Percentiles rank a stretch among this genome's conserved stretches.
phyloP scores from a whole-genome alignment of 352 stramenopile genomes.

The Globisporangium emineosum region DNA sequence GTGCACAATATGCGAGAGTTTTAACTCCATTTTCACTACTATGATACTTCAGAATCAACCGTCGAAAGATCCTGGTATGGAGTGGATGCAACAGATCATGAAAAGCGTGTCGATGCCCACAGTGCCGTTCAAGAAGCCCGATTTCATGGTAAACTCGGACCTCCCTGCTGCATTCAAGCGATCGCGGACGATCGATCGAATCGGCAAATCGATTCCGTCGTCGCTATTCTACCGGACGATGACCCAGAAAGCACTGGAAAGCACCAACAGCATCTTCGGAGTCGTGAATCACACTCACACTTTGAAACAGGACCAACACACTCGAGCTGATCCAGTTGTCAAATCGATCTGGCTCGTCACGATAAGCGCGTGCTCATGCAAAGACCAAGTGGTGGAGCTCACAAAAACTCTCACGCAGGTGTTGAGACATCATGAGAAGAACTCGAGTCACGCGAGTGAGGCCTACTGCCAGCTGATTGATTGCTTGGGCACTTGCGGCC shows the following conservation, averaged over 20 bases:
- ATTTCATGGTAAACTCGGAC: conserved; percentile 7
- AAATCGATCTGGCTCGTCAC: conserved; percentile 43
- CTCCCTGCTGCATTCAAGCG: conserved; percentile 29
- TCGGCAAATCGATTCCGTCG: conserved; percentile 18
- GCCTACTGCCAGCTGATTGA: conserved; percentile 43
- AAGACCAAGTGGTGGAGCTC: conserved; percentile 17
- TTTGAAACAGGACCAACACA: conserved; percentile 3
- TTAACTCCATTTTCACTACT: no score
- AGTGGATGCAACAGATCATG: conserved; percentile 32
- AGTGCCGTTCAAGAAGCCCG: conserved; percentile 18
- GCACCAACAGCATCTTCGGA: conserved; percentile 11
- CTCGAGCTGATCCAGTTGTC: conserved; percentile 16
- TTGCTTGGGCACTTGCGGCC: conserved; percentile 28
- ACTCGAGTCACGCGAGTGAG: conserved; percentile 22
- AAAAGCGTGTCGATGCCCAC: conserved; percentile 20
- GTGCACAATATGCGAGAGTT: no score
- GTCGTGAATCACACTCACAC: not conserved
- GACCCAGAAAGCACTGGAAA: conserved; percentile 32
- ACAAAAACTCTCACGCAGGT: conserved; percentile 25
- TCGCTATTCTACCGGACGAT: conserved; percentile 39
- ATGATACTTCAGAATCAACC: not conserved
- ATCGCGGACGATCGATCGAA: conserved; percentile 38
- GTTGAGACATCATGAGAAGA: conserved; percentile 18
- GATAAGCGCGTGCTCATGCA: conserved; percentile 28
- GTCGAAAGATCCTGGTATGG: conserved; percentile 18